These are phyloP conservation scores for Senna tora DNA, from an alignment of 306 rosid species.

Conservation along the genomic window DNA sequence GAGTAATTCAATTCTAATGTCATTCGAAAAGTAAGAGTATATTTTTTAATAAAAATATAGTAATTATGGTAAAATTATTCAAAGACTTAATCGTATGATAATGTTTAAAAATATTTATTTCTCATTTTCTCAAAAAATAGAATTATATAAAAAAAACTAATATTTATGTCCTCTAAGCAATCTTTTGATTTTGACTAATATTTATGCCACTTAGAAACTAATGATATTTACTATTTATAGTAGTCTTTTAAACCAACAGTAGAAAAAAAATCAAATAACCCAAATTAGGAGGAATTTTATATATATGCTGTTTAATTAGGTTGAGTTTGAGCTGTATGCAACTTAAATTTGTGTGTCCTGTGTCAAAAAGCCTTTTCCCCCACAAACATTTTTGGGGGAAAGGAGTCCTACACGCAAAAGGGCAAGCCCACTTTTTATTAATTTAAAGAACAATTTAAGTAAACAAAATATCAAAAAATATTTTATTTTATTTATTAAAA, in stretches of 20 bases:
- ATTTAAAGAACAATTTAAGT: not conserved
- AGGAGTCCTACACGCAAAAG: no score
- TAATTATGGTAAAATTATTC: no score
- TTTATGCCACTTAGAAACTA: constrained; percentile 5
- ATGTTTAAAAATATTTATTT: no score
- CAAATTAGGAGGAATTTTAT: not conserved
- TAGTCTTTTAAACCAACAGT: not conserved
- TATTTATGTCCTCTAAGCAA: no score
- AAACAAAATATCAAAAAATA: not conserved
- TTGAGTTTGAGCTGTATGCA: constrained; percentile 39
- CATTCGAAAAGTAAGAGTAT: no score
- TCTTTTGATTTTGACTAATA: constrained; percentile 18
- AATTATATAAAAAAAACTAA: no score
- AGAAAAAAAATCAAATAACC: constrained; percentile 1
- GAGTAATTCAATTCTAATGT: no score
- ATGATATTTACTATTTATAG: not conserved
- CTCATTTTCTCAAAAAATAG: no score
- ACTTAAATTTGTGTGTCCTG: constrained; percentile 3
- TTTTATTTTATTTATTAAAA: no score
- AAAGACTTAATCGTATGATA: no score
- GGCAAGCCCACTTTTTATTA: constrained; percentile 4
- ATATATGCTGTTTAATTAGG: not conserved
- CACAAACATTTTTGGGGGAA: no score
- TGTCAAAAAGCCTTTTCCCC: not conserved
- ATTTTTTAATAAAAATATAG: no score